Evolutionary conservation across 495 filamentous ascomycete species (phyloP), one percentile per base, ranked within the genome.

Genomic region (Opeltia flavorubescens): DNA sequence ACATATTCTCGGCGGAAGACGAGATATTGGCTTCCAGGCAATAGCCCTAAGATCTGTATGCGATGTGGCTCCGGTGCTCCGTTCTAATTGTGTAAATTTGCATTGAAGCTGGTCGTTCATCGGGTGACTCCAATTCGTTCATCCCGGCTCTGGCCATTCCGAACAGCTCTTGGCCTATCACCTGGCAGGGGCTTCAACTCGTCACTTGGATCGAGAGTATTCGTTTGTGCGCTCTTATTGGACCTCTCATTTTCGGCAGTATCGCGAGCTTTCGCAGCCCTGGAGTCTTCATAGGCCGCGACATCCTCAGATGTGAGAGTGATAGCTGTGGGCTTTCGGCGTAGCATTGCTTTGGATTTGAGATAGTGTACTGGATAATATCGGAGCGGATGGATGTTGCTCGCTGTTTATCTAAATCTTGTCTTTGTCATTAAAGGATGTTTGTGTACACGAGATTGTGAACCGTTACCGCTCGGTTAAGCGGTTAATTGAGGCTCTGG

Each of bases 251-350:
- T 60, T 55, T 44, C 56, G 54, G 49, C 60, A 50, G 5, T 43
- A 34, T 26, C 58, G 53, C 58, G 39, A 49, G 13, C 23, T 62
- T 64, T 52, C 57, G 63, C 41, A 60, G 54, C 50, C 44, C 64
- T 63, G 15, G 61, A 53, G 46, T 89, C 83, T 65, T 88, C 84
- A 62, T 86, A 89, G 35, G 76, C 69, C 23, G 78, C 72, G 31
- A 91, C 62, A 58, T 93, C 86, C 62, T 89, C 84, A 8, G 78
- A 67, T 0, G 85, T 89, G 30, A 93, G 70, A 44, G 76, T 72
- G 51, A 93, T 83, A 24, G 78, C 71, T 4, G 86, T 93, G 2
- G 84, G 81, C 40, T 82, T 79, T 29, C 85, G 80, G 56, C 86
- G 85, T 48, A 93, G 80, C 86, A 93, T 93, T n/a, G n/a, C n/a